These are phyloP conservation scores for Xylaria sp. DNA, from an alignment of 2,329 filamentous ascomycete genomes.

Conservation along the genomic window DNA sequence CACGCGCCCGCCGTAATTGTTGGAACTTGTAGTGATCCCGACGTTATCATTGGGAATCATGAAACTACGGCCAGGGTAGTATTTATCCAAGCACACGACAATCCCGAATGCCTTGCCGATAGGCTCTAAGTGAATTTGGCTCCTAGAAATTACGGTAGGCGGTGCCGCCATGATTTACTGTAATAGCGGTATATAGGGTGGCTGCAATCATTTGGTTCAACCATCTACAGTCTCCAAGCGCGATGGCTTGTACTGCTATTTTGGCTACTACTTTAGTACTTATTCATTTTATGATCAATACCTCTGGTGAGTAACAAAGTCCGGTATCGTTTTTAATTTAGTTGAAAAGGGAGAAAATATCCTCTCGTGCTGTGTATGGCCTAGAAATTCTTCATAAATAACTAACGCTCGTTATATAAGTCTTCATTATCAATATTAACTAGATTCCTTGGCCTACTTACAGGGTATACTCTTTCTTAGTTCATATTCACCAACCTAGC, in stretches of 20 bases:
- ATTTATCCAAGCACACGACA: background rate
- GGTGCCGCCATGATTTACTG: background rate
- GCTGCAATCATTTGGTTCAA: background rate
- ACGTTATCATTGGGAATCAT: background rate
- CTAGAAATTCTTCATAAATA: no score
- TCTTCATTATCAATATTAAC: no score
- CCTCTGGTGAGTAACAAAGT: no score
- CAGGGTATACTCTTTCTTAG: no score
- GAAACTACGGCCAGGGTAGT: background rate
- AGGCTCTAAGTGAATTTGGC: background rate
- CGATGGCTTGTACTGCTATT: background rate
- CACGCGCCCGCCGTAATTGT: background rate
- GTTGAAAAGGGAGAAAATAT: no score
- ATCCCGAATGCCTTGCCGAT: background rate
- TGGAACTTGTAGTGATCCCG: background rate
- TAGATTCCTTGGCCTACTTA: no score
- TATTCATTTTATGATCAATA: no score
- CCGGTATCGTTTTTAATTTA: no score
- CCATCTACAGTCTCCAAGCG: background rate
- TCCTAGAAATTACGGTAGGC: background rate
- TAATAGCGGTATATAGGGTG: background rate
- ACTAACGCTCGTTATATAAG: no score
- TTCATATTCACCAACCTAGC: no score
- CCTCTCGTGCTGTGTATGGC: no score
- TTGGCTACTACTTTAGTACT: background rate